Evolutionary conservation across 1,284 basidiomycete genomes (phyloP), one percentile per base, ranked within the genome.

Genomic region (Heterobasidion parviporum): DNA sequence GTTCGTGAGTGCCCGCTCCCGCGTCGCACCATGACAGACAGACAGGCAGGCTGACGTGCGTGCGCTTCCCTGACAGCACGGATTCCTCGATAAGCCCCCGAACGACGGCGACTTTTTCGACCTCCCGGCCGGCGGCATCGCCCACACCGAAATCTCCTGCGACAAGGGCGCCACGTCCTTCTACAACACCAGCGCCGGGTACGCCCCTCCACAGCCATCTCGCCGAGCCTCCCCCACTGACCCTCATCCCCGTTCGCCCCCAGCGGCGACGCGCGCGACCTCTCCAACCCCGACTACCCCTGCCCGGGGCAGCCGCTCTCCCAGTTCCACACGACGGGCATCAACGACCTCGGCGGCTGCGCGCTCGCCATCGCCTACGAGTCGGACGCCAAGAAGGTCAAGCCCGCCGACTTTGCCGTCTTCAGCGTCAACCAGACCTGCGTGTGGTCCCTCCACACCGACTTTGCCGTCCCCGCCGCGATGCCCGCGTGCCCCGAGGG

Each of bases 361-460:
- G 82, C 75, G 4, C 70, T 91, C 41, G 83, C 79, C 3, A 89
- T 92, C 59, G 80, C 84, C 6, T 89, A 91, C 73, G 82, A 86
- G 64, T 74, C 67, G 56, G 74, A 89, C 62, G 75, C 72, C 8
- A 68, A 65, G 1, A 62, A 74, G 0, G 74, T 89, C 12, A 66
- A 80, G 62, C 87, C 85, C 0, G 78, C 77, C 47, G 85, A 89
- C 68, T 83, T 90, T 60, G 74, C 77, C 5, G 70, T 91, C n/a
- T 89, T 90, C 70, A 83, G 79, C 57, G 76, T 86, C 34, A 89
- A 89, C 67, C 81, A 86, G 35, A 82, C 79, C 0, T 88, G 86
- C 60, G 85, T 87, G 0, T 90, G 83, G 84, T 72, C 71, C 47
- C 74, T 81, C 26, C 79, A 79, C 67, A 87, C 84, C 15, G 74